Percentiles rank a stretch among this genome's conserved stretches.
phyloP scores from a whole-genome alignment of 371 early-diverging fungal genomes.

The Mortierella sp. region DNA sequence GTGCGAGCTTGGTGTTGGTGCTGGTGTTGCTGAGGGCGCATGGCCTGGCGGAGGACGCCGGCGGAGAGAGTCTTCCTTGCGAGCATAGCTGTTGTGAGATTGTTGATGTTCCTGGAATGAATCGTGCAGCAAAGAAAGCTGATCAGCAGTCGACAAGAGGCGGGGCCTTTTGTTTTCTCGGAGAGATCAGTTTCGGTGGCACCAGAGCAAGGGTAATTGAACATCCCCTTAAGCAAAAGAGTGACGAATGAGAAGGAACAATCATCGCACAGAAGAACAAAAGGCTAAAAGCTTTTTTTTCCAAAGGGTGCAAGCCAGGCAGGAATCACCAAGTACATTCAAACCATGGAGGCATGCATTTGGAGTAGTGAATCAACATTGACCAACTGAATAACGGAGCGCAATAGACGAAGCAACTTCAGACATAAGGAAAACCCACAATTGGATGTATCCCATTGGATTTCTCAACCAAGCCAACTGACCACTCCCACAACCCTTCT shows the following conservation, averaged over 20 bases:
- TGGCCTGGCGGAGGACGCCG: slow-evolving; percentile 11
- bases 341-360: slow-evolving; percentile 16
- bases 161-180: neutral
- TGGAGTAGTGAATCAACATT: neutral
- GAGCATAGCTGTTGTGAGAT: slow-evolving; percentile 18
- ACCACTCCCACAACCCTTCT: neutral
- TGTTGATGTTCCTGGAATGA: neutral
- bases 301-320: neutral
- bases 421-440: neutral
- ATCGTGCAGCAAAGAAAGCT: neutral
- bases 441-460: no score
- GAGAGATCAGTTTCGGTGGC: slow-evolving; percentile 2
- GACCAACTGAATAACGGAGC: no score
- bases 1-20: slow-evolving; percentile 20
- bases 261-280: neutral
- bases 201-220: neutral
- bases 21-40: neutral
- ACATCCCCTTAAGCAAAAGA: no score
- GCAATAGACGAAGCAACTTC: neutral
- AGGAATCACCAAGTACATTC: neutral
- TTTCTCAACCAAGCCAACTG: no score
- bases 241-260: neutral
- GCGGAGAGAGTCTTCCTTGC: slow-evolving; percentile 23
- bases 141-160: neutral
- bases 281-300: neutral